Percentiles rank a stretch among this genome's conserved stretches.
Conservation (phyloP, 129 eudicot species). For the Arctium minus region DNA sequence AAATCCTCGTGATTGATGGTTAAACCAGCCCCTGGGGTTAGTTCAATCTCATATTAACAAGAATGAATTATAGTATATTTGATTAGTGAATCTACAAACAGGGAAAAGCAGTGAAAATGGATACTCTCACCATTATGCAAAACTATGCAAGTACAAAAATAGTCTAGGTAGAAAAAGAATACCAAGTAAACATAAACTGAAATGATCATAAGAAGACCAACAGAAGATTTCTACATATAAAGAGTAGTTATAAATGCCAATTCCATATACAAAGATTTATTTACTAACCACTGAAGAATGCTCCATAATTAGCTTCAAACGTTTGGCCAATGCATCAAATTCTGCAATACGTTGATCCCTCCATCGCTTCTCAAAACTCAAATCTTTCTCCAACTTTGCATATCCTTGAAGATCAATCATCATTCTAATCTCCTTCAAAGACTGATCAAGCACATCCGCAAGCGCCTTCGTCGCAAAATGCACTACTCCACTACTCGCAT, state of each 20-base stretch:
- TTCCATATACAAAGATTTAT: constrained; percentile 11
- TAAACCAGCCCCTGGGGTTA: too few species aligned
- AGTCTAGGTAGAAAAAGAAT: background rate
- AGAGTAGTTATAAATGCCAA: background rate
- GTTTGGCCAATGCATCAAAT: constrained; percentile 57
- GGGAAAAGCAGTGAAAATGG: background rate
- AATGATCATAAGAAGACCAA: background rate
- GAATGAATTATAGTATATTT: background rate
- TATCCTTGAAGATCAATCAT: constrained; percentile 16
- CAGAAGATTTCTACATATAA: background rate
- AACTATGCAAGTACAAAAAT: constrained; percentile 20
- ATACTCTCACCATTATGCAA: constrained; percentile 6
- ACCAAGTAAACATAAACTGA: background rate
- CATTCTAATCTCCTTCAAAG: constrained; percentile 48
- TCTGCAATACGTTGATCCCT: constrained; percentile 54
- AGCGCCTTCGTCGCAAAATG: constrained; percentile 35
- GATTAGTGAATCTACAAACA: background rate
- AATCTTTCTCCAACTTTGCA: constrained; percentile 16
- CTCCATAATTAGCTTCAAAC: constrained; percentile 69
- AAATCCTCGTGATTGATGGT: too few species aligned
- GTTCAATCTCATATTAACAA: too few species aligned
- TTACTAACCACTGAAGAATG: constrained; percentile 37
- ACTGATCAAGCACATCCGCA: constrained; percentile 47
- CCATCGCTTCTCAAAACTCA: constrained; percentile 48
- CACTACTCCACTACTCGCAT: constrained; percentile 17